Conservation (phyloP, 257 asterid genomes). For the Solanum pennellii region DNA sequence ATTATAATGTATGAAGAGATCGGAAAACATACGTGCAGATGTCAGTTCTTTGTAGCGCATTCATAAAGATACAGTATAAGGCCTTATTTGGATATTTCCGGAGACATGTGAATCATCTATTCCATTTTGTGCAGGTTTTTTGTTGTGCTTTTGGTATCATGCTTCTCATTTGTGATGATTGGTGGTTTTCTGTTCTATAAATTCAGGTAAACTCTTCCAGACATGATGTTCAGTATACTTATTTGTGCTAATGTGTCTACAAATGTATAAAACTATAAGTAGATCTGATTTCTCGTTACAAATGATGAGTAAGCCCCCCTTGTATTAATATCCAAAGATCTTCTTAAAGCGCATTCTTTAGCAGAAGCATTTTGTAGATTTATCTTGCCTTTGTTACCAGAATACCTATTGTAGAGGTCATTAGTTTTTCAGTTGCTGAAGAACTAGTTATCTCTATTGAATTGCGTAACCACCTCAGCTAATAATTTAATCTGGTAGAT, state of each 20-base stretch:
- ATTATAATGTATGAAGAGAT: background rate
- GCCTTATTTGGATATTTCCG: background rate
- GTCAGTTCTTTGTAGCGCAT: background rate
- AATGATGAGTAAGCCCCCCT: background rate
- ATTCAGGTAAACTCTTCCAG: slow-evolving; percentile 43
- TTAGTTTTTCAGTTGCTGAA: background rate
- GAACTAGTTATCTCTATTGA: background rate
- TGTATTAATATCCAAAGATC: background rate
- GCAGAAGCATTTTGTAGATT: background rate
- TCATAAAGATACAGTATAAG: background rate
- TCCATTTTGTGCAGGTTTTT: slow-evolving; percentile 57
- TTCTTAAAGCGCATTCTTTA: background rate
- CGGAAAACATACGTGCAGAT: background rate
- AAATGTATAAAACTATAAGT: background rate
- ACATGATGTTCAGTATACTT: background rate
- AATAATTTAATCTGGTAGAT: background rate
- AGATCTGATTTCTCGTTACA: background rate
- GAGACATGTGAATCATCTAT: background rate
- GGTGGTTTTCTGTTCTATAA: slow-evolving; percentile 93
- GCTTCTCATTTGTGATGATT: slow-evolving; percentile 70
- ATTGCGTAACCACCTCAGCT: background rate
- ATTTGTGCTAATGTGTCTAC: background rate
- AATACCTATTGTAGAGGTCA: background rate
- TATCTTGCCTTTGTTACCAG: background rate
- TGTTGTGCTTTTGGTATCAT: slow-evolving; percentile 68